Evolutionary conservation across 176 grass and related monocot genomes (phyloP).

Genomic region (Hsuehochloa calcarea): DNA sequence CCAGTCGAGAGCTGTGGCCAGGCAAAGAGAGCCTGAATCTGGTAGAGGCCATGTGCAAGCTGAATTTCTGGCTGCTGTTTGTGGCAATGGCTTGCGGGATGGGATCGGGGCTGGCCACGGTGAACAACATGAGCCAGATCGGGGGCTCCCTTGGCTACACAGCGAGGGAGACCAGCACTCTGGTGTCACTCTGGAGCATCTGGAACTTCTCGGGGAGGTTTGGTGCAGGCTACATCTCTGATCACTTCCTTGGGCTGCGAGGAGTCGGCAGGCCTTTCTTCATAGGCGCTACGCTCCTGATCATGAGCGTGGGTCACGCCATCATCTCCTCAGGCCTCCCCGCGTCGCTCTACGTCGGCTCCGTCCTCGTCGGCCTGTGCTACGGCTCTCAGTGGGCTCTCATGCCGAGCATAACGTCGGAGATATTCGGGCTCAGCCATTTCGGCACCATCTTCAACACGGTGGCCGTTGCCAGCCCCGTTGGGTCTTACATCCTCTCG

Average conservation of each 20-base stretch:
- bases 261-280: constrained; percentile 13
- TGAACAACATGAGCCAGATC: constrained; percentile 88
- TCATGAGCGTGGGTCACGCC: constrained; percentile 57
- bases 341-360: constrained; percentile 57
- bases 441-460: constrained; percentile 76
- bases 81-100: constrained; percentile 69
- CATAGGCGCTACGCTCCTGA: constrained; percentile 39
- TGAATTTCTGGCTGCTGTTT: constrained; percentile 71
- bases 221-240: constrained; percentile 51
- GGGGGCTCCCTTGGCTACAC: constrained; percentile 66
- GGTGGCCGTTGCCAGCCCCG: constrained; percentile 63
- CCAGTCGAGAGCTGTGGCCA: constrained; percentile 4
- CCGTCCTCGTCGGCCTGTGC: constrained; percentile 62
- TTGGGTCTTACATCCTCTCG: constrained; percentile 71
- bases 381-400: constrained; percentile 71
- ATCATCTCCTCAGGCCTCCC: constrained; percentile 56
- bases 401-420: constrained; percentile 77
- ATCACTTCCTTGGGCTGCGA: constrained; percentile 46
- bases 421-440: constrained; percentile 65
- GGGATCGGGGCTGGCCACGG: constrained; percentile 68
- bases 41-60: constrained; percentile 53
- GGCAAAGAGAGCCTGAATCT: constrained; percentile 48
- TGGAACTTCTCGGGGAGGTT: constrained; percentile 79
- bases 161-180: constrained; percentile 49
- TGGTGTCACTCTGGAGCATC: constrained; percentile 72